Conservation (phyloP, 768 basidiomycete species). For the Cystobasidium onofrii region DNA sequence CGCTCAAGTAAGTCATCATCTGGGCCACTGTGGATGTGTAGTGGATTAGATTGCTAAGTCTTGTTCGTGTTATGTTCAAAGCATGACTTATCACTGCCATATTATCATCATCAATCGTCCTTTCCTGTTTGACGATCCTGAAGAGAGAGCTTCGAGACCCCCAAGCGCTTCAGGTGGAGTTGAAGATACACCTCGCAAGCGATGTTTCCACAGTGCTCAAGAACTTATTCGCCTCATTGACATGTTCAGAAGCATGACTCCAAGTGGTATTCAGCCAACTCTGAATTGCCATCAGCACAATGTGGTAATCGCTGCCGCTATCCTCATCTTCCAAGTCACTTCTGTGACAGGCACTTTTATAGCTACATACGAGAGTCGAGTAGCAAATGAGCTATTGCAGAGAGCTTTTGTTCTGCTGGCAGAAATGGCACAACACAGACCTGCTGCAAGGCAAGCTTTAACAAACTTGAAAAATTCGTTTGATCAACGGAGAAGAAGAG, state of each 20-base stretch:
- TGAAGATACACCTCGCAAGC: neutral
- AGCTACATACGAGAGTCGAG: neutral
- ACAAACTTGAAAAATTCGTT: neutral
- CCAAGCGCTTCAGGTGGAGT: neutral
- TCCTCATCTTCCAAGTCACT: conserved; percentile 13
- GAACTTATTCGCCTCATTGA: conserved; percentile 16
- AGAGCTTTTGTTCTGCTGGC: neutral
- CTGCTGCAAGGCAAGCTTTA: conserved; percentile 12
- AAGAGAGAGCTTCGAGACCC: conserved; percentile 4
- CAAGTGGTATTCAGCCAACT: neutral
- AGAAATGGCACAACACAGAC: neutral
- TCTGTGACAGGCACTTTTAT: neutral
- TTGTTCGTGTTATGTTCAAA: neutral
- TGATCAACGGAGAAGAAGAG: neutral
- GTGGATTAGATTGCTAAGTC: neutral
- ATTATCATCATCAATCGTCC: conserved; percentile 26
- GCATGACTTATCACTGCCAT: conserved; percentile 20
- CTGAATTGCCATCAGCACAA: conserved; percentile 27
- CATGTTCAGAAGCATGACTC: neutral
- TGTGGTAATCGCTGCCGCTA: conserved; percentile 20
- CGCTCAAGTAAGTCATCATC: neutral
- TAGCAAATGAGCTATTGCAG: neutral
- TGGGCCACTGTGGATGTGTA: too few species aligned
- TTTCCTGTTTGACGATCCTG: conserved; percentile 1
- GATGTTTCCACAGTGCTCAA: conserved; percentile 19